Evolutionary conservation across 2,329 filamentous ascomycete species (phyloP).

Genomic region (Torrubiellomyces zombiae): DNA sequence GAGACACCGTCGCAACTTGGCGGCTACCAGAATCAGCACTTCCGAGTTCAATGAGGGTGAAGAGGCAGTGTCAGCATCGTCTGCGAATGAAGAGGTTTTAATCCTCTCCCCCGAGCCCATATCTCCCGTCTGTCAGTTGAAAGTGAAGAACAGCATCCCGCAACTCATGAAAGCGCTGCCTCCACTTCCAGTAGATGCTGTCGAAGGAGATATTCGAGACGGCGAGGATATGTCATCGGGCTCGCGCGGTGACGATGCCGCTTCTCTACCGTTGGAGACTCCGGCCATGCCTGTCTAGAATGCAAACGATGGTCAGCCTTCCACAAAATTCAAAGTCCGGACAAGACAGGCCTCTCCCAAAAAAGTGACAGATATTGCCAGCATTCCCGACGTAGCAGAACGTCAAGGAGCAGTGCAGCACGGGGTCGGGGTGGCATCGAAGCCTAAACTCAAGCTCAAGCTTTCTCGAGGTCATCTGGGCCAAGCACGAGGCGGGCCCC

Average conservation of each 20-base stretch:
- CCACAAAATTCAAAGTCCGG: constrained; percentile 16
- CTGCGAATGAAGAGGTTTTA: constrained; percentile 6
- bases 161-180: constrained; percentile 36
- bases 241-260: too few species aligned
- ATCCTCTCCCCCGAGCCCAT: constrained; percentile 31
- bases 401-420: constrained; percentile 1
- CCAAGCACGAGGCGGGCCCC: constrained; percentile 5
- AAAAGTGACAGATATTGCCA: neutral
- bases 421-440: too few species aligned
- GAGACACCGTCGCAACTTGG: constrained; percentile 12
- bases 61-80: constrained; percentile 1
- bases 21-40: constrained; percentile 9
- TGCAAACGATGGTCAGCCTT: too few species aligned
- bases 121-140: constrained; percentile 26
- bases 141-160: constrained; percentile 31
- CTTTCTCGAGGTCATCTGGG: constrained; percentile 14
- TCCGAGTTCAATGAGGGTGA: constrained; percentile 4
- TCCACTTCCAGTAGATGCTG: constrained; percentile 22
- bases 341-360: constrained; percentile 8
- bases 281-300: too few species aligned
- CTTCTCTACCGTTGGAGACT: too few species aligned
- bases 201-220: too few species aligned
- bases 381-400: neutral
- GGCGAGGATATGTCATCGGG: too few species aligned
- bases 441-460: constrained; percentile 17